Evolutionary conservation across 768 basidiomycete species (phyloP), one percentile per base, ranked within the genome.

Genomic region (Lactarius vividus): DNA sequence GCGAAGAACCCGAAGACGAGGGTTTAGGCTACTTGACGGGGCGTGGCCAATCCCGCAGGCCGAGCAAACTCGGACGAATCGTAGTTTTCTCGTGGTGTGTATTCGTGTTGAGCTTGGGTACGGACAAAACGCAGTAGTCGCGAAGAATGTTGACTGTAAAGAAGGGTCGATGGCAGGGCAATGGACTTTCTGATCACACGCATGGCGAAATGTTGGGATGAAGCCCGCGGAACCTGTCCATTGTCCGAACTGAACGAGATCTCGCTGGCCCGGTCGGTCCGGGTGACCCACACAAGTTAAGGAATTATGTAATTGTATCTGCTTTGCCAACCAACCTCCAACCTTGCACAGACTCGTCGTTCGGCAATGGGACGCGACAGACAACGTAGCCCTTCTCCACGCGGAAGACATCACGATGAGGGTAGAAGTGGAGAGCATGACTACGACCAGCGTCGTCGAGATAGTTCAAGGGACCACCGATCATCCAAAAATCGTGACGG

Each of bases 11-110:
- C 9, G 13, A 46, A 57, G 23, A 39, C 23, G n/a, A 40, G 16
- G 10, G 53, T 9, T 23, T 40, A 35, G 33, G 16, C 46, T 18
- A 81, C 84, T 79, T 85, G 82, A 69, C 78, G 78, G 20, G 84
- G 84, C 23, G 89, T 92, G n/a, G 64, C 64, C 44, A 70, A 33
- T 40, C 68, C 67, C 20, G 69, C 49, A 20, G 64, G 55, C 8
- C 56, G 61, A 46, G 58, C n/a, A 63, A 63, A 63, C 35, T 60
- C 55, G 49, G 67, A 56, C 18, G 5, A 20, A 60, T 61, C 40
- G 23, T 53, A 54, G 35, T 62, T 57, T 56, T 70, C 67, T 62
- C 67, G 58, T 2, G 61, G 57, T 16, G 54, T 31, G 57, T 69
- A 69, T 44, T 70, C 69, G 31, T 69, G 62, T 57, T 70, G 69